Evolutionary conservation across 331 rosid genomes (phyloP).

Genomic region (Telfairia occidentalis): DNA sequence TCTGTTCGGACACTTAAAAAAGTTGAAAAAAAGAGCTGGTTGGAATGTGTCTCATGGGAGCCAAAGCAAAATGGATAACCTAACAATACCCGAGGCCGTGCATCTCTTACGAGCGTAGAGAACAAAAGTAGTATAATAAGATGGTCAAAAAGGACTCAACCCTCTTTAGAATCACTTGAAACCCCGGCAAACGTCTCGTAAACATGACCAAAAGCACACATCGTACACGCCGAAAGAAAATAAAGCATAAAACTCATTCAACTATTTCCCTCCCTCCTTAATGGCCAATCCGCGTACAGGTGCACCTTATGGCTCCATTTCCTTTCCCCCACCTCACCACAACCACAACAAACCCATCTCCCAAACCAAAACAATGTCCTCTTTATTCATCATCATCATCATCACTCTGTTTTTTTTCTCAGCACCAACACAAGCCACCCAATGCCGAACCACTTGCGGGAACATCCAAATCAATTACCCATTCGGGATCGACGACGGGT

Average conservation of each 20-base stretch:
- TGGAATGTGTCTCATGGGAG: background rate
- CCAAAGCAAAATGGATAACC: background rate
- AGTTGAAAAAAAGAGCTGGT: background rate
- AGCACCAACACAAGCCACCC: conserved; percentile 26
- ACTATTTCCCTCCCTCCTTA: background rate
- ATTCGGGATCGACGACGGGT: conserved; percentile 81
- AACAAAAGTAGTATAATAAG: background rate
- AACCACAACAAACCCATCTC: background rate
- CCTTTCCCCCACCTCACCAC: background rate
- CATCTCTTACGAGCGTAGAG: background rate
- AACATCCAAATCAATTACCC: conserved; percentile 69
- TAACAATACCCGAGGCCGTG: background rate
- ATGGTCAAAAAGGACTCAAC: background rate
- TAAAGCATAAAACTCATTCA: background rate
- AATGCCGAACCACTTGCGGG: conserved; percentile 72
- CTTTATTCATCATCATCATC: background rate
- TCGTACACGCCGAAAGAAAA: background rate
- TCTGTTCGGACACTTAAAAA: background rate
- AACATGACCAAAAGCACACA: background rate
- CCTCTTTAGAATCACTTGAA: conserved; percentile 1
- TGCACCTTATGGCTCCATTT: background rate
- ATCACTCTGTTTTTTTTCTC: conserved; percentile 19
- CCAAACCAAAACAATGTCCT: background rate
- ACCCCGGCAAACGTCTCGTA: background rate
- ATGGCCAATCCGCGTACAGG: background rate